These are phyloP conservation scores for Pelagomonas calceolata DNA, from an alignment of 108 stramenopile genomes.

Conservation along the genomic window DNA sequence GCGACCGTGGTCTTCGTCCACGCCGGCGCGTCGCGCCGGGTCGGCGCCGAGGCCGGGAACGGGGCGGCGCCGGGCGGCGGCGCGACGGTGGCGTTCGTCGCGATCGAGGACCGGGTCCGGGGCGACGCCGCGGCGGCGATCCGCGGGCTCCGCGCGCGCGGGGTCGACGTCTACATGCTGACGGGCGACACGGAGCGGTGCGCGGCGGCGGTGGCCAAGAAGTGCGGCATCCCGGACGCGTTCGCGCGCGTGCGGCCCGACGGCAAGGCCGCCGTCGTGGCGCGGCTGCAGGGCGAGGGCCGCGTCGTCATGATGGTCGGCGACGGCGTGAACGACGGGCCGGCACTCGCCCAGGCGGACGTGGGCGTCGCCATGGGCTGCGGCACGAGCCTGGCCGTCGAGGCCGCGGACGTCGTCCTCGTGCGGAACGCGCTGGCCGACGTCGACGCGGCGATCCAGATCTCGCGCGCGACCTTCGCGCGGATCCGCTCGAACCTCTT, in stretches of 20 bases:
- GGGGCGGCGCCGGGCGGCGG: too few species aligned
- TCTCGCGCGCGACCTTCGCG: conserved; percentile 62
- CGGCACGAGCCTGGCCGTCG: conserved; percentile 88
- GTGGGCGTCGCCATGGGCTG: conserved; percentile 92
- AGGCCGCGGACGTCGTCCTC: conserved; percentile 70
- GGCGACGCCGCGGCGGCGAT: conserved; percentile 45
- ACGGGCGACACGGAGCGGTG: conserved; percentile 85
- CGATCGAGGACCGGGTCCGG: conserved; percentile 69
- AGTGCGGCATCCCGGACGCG: conserved; percentile 64
- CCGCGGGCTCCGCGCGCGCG: conserved; percentile 40
- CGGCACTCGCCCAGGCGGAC: conserved; percentile 84
- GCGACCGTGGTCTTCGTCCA: conserved; percentile 15
- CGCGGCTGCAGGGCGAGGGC: conserved; percentile 41
- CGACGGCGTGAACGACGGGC: conserved; percentile 96
- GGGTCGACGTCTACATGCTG: conserved; percentile 88
- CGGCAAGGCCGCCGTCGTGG: conserved; percentile 56
- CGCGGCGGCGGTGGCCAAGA: conserved; percentile 66
- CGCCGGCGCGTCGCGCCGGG: not conserved
- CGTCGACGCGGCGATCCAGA: conserved; percentile 36
- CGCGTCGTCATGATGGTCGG: conserved; percentile 62
- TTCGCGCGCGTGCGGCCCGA: conserved; percentile 61
- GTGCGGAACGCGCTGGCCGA: conserved; percentile 32
- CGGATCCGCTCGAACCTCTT: conserved; percentile 77
- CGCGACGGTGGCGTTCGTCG: conserved; percentile 52
- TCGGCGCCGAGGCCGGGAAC: too few species aligned